Evolutionary conservation across 768 basidiomycete genomes (phyloP), one percentile per base, ranked within the genome.

Genomic region (Psilocybe sp.): DNA sequence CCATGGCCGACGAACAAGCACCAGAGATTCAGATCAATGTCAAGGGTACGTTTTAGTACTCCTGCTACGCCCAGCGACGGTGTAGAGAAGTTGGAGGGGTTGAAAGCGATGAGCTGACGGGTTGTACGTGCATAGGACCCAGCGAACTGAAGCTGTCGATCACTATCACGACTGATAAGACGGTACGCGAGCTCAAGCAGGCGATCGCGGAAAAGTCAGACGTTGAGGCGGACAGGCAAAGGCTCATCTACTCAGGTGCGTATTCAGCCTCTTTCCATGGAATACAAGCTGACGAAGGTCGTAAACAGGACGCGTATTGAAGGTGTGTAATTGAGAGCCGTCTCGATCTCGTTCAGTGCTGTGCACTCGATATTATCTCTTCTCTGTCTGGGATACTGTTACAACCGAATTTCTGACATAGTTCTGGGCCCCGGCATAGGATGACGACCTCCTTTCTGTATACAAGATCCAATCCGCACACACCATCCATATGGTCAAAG

Each of bases 401-500:
- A 28, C 23, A 28, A 7, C 23, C 36, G 42, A 46, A 23, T 54
- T 7, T 16, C n/a, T 16, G 18, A 46, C 35, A 34, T 20, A 38
- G 19, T 31, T 37, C 38, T 40, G 28, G 47, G 10, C 46, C 15
- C 37, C 44, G 12, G 40, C 37, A 20, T 12, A 92, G 85, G 91
- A 92, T 57, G 92, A 96, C 44, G 93, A 98, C 60, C 61, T 66
- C 11, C 73, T 97, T 9, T 83, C 87, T 1, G 74, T 76, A 7
- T 97, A 97, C 80, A 96, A 97, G 76, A 93, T 97, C 51, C 89
- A 91, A 61, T 81, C 87, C 1, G 77, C 80, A 3, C 90, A 97
- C 64, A 94, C 92, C 0, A 83, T 95, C 37, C 93, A 93, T 65
- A 92, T 93, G 89, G 94, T 94, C 60, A 96, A 95, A 65, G 89